Evolutionary conservation across 352 stramenopile genomes (phyloP).

Genomic region (Pythium dissimile): DNA sequence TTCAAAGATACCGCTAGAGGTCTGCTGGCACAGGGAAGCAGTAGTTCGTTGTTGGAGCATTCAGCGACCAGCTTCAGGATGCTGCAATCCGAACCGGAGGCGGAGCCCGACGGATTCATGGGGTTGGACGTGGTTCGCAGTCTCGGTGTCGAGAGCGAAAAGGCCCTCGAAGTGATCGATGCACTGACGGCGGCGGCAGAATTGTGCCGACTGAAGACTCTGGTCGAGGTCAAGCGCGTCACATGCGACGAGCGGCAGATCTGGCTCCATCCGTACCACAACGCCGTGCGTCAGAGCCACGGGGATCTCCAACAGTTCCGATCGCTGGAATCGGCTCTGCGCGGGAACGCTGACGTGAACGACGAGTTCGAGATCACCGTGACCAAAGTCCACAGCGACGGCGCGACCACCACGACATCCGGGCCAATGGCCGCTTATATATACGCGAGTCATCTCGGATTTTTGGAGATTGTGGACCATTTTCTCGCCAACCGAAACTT

Average conservation of each 20-base stretch:
- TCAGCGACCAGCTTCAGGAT: neutral
- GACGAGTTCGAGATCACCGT: constrained; percentile 3
- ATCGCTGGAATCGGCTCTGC: neutral
- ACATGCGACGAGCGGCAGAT: constrained; percentile 8
- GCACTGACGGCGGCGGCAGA: neutral
- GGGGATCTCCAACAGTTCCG: constrained; percentile 6
- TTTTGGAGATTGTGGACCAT: constrained; percentile 7
- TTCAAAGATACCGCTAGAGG: neutral
- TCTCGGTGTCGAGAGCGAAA: neutral
- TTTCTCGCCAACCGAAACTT: constrained; percentile 3
- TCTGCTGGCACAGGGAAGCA: neutral
- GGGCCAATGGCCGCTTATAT: constrained; percentile 4
- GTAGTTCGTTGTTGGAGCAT: neutral
- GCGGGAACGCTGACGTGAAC: constrained; percentile 1
- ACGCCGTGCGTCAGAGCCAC: constrained; percentile 5
- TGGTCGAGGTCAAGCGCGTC: neutral
- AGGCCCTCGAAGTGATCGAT: neutral
- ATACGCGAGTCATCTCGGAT: constrained; percentile 9
- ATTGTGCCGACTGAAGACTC: neutral
- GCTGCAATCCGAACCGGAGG: neutral
- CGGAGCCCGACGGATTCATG: neutral
- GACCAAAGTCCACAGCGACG: constrained; percentile 3
- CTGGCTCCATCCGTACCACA: constrained; percentile 5
- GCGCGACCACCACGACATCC: neutral
- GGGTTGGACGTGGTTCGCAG: neutral